phyloP scores from a whole-genome alignment of 1,284 basidiomycete species.

The Xanthoconium separans region DNA sequence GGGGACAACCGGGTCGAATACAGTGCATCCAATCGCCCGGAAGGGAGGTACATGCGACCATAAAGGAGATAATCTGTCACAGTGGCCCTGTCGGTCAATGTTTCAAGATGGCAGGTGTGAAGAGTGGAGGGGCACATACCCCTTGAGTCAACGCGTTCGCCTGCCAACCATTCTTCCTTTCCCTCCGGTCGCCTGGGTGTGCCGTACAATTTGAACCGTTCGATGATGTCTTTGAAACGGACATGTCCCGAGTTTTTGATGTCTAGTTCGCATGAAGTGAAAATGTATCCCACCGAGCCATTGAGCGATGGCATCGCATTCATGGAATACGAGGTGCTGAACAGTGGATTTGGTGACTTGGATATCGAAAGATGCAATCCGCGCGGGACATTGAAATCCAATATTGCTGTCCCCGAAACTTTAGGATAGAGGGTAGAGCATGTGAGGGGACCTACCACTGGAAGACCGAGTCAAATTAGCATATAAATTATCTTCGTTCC shows the following conservation, averaged over 20 bases:
- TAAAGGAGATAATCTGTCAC: constrained; percentile 84
- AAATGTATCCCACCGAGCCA: constrained; percentile 93
- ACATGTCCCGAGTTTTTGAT: constrained; percentile 72
- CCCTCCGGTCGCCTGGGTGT: constrained; percentile 73
- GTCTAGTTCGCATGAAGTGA: constrained; percentile 80
- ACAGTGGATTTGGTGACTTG: constrained; percentile 86
- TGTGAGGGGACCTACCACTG: constrained; percentile 55
- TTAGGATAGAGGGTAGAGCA: constrained; percentile 3
- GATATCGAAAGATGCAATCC: constrained; percentile 83
- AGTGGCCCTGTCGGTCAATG: constrained; percentile 17
- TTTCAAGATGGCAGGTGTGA: constrained; percentile 14
- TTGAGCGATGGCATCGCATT: constrained; percentile 89
- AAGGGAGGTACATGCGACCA: constrained; percentile 89
- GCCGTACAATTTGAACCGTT: constrained; percentile 79
- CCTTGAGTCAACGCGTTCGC: constrained; percentile 72
- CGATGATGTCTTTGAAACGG: constrained; percentile 86
- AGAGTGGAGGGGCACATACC: constrained; percentile 48
- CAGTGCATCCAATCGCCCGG: constrained; percentile 84
- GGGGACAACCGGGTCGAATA: constrained; percentile 80
- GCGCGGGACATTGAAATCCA: constrained; percentile 81
- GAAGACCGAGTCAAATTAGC: constrained; percentile 89
- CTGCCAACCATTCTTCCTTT: constrained; percentile 78
- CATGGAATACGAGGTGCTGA: constrained; percentile 90
- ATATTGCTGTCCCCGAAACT: constrained; percentile 54
- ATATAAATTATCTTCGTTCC: constrained; percentile 96